Conservation (phyloP, 2,329 filamentous ascomycete genomes). For the Colletotrichum sidae region DNA sequence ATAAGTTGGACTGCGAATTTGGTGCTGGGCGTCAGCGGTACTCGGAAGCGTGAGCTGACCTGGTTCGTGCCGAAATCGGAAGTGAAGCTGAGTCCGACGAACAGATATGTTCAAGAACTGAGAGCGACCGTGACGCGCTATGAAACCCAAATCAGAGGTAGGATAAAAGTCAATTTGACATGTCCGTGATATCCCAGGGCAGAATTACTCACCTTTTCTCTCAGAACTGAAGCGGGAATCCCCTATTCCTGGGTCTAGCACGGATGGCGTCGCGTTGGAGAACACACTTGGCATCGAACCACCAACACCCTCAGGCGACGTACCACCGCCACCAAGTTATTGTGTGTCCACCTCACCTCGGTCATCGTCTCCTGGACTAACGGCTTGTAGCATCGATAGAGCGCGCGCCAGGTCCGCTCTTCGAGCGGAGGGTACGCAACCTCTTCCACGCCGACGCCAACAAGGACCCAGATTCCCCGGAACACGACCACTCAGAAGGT, state of each 20-base stretch:
- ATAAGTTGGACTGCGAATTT: constrained; percentile 48
- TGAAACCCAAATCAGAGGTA: constrained; percentile 28
- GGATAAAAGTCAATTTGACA: neutral
- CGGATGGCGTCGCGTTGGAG: constrained; percentile 12
- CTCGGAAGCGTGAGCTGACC: constrained; percentile 31
- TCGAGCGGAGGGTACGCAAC: constrained; percentile 26
- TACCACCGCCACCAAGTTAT: constrained; percentile 32
- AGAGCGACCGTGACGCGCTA: constrained; percentile 26
- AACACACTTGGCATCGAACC: constrained; percentile 32
- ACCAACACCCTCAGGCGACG: constrained; percentile 28
- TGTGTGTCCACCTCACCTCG: neutral
- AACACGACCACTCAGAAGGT: constrained; percentile 14
- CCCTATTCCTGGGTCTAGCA: constrained; percentile 1
- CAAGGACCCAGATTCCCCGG: constrained; percentile 25
- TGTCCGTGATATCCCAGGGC: neutral
- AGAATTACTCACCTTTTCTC: neutral
- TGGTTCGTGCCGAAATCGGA: constrained; percentile 1
- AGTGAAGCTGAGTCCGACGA: neutral
- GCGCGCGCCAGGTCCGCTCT: constrained; percentile 26
- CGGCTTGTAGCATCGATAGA: constrained; percentile 26
- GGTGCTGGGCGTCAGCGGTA: constrained; percentile 39
- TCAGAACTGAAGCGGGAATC: constrained; percentile 25
- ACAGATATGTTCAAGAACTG: constrained; percentile 30
- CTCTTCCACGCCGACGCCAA: constrained; percentile 31
- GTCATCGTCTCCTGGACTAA: too few relatives aligned